Evolutionary conservation across 768 basidiomycete species (phyloP).

Genomic region (Favolaschia claudopus): DNA sequence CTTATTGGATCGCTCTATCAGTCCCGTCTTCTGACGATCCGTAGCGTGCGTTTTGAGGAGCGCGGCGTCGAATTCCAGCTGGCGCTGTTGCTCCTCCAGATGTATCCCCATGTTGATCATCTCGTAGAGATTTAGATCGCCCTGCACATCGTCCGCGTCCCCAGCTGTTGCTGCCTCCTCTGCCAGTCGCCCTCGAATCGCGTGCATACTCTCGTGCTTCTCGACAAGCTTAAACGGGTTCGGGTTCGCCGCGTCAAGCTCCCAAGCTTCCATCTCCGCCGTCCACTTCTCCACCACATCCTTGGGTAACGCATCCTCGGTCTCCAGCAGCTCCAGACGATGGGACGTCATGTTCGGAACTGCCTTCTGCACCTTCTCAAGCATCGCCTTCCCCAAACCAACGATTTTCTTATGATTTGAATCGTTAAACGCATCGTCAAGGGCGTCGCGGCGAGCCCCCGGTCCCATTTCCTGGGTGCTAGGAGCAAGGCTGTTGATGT

Average conservation of each 20-base stretch:
- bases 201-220: slow-evolving; percentile 6
- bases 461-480: slow-evolving; percentile 48
- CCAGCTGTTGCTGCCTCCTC: slow-evolving; percentile 24
- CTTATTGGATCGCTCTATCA: slow-evolving; percentile 2
- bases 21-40: neutral
- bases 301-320: neutral
- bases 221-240: slow-evolving; percentile 17
- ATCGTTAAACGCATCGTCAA: slow-evolving; percentile 8
- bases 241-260: slow-evolving; percentile 4
- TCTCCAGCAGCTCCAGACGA: neutral
- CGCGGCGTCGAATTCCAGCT: neutral
- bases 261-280: slow-evolving; percentile 11
- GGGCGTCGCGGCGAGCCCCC: neutral
- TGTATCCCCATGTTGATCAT: slow-evolving; percentile 19
- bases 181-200: slow-evolving; percentile 22
- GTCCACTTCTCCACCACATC: slow-evolving; percentile 5
- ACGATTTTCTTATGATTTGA: slow-evolving; percentile 10
- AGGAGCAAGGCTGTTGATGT: slow-evolving; percentile 36
- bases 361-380: neutral
- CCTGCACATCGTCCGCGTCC: neutral
- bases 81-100: slow-evolving; percentile 27
- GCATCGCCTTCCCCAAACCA: neutral
- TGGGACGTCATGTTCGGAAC: neutral
- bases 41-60: slow-evolving; percentile 2
- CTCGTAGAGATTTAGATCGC: neutral